Evolutionary conservation across 2,329 filamentous ascomycete species (phyloP).

Genomic region (Metarhizium anisopliae): DNA sequence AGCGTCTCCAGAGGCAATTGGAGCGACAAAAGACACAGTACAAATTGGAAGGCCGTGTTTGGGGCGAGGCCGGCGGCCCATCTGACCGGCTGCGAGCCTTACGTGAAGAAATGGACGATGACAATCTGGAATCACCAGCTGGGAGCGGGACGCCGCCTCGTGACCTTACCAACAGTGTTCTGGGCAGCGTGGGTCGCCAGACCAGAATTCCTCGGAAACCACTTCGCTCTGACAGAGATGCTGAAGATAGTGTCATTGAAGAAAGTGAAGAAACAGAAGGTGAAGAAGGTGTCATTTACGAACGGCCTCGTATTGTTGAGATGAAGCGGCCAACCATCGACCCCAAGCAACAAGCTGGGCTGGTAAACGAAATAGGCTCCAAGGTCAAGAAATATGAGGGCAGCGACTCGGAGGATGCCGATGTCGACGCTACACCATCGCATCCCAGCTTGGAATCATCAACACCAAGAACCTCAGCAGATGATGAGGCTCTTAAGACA

Average conservation of each 20-base stretch:
- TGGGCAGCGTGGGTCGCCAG: conserved; percentile 61
- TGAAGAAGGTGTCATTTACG: conserved; percentile 56
- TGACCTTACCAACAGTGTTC: conserved; percentile 62
- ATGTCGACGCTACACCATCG: conserved; percentile 61
- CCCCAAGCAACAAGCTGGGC: conserved; percentile 58
- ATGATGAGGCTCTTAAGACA: conserved; percentile 51
- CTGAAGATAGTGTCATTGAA: conserved; percentile 32
- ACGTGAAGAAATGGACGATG: conserved; percentile 85
- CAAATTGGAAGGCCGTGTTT: conserved; percentile 88
- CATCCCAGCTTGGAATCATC: conserved; percentile 67
- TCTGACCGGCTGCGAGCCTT: conserved; percentile 88
- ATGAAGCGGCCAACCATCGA: conserved; percentile 62
- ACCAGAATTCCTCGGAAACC: conserved; percentile 49
- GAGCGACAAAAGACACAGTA: conserved; percentile 96
- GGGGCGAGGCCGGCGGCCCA: conserved; percentile 73
- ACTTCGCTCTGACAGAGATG: conserved; percentile 22
- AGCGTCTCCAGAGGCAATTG: conserved; percentile 86
- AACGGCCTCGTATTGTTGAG: conserved; percentile 72
- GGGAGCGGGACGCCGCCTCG: conserved; percentile 43
- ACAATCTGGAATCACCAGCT: conserved; percentile 35
- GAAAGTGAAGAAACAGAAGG: conserved; percentile 42
- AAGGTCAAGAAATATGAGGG: conserved; percentile 67
- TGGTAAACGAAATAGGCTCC: conserved; percentile 60
- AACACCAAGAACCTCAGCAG: conserved; percentile 57
- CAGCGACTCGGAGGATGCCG: conserved; percentile 62